Conservation (phyloP, 371 early-diverging fungal genomes). For the Coemansia sp. region DNA sequence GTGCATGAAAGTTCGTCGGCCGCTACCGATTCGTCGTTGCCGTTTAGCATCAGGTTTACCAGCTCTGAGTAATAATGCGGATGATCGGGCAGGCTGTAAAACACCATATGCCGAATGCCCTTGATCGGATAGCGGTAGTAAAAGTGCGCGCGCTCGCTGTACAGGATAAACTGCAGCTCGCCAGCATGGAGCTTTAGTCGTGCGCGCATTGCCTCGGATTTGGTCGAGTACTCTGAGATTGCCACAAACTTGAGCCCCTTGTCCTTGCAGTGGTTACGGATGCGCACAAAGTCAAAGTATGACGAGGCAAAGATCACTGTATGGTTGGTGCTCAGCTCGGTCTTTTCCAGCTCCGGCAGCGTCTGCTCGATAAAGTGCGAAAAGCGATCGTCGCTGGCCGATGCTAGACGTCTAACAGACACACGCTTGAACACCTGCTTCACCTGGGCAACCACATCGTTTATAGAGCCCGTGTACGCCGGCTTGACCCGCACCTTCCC, state of each 20-base stretch:
- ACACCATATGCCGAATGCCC: constrained; percentile 82
- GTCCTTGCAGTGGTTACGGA: constrained; percentile 79
- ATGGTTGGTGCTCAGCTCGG: constrained; percentile 59
- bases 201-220: constrained; percentile 68
- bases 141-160: constrained; percentile 94
- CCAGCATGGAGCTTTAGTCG: constrained; percentile 81
- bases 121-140: constrained; percentile 85
- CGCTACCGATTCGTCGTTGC: constrained; percentile 36
- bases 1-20: constrained; percentile 59
- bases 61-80: constrained; percentile 89
- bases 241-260: constrained; percentile 70
- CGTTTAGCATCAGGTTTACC: constrained; percentile 63
- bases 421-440: constrained; percentile 83
- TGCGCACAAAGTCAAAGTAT: constrained; percentile 94
- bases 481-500: constrained; percentile 75
- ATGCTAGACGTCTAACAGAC: constrained; percentile 58
- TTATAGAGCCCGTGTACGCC: constrained; percentile 64
- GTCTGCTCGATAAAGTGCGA: constrained; percentile 76
- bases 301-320: constrained; percentile 89
- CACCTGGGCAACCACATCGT: constrained; percentile 74
- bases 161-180: constrained; percentile 70
- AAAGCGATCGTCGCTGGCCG: constrained; percentile 81
- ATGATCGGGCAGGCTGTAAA: constrained; percentile 87
- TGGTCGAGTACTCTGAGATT: constrained; percentile 70
- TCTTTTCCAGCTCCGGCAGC: constrained; percentile 48